These are phyloP conservation scores for Ganoderma boninense DNA, from an alignment of 1,284 basidiomycete species.

Conservation along the genomic window DNA sequence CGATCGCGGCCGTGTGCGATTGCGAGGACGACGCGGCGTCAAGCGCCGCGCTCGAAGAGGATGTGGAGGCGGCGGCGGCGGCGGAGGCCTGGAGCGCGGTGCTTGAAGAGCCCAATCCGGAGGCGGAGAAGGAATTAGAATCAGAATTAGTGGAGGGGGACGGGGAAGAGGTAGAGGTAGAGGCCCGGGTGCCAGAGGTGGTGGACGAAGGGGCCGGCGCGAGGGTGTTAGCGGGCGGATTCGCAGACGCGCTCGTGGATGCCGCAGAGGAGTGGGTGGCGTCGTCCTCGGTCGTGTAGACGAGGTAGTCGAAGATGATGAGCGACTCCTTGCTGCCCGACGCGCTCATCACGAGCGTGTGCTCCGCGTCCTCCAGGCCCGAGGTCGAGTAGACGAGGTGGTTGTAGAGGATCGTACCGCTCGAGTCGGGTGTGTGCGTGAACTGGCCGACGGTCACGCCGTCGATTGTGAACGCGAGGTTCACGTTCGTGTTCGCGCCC, in stretches of 20 bases:
- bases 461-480: conserved; percentile 48
- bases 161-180: background rate
- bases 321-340: conserved; percentile 18
- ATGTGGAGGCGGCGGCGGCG: background rate
- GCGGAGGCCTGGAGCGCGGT: background rate
- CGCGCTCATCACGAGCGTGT: conserved; percentile 25
- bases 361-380: conserved; percentile 26
- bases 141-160: background rate
- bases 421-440: conserved; percentile 29
- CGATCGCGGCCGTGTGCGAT: background rate
- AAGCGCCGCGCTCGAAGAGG: background rate
- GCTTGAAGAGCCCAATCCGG: background rate
- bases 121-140: too few species aligned
- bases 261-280: background rate
- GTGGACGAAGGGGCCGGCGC: too few species aligned
- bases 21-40: background rate
- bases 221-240: background rate
- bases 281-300: conserved; percentile 20
- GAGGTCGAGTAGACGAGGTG: conserved; percentile 41
- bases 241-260: background rate
- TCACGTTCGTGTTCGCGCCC: conserved; percentile 31
- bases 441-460: conserved; percentile 39
- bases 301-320: conserved; percentile 34
- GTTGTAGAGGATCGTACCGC: conserved; percentile 38
- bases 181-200: background rate